Percentiles rank a stretch among this genome's conserved stretches.
phyloP scores from a whole-genome alignment of 2,329 filamentous ascomycete genomes.

The Metarhizium robertsii region DNA sequence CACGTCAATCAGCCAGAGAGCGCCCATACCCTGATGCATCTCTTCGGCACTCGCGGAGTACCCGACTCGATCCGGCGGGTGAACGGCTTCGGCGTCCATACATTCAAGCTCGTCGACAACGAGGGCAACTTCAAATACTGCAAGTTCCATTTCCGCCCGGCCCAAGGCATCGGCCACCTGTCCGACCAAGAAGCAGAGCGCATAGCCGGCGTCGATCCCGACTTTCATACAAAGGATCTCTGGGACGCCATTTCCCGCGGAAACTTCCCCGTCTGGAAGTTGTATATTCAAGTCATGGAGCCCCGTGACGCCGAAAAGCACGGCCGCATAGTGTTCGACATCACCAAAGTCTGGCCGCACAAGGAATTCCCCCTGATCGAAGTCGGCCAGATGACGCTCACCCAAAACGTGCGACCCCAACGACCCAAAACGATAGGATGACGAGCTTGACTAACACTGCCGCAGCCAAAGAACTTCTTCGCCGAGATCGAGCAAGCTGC shows the following conservation, averaged over 20 bases:
- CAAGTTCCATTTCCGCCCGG: slow-evolving; percentile 39
- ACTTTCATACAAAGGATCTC: slow-evolving; percentile 31
- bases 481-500: slow-evolving; percentile 41
- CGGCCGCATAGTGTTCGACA: slow-evolving; percentile 57
- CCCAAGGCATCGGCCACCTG: slow-evolving; percentile 35
- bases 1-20: slow-evolving; percentile 23
- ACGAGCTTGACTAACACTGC: too few species aligned
- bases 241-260: slow-evolving; percentile 33
- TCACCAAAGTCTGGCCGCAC: slow-evolving; percentile 64
- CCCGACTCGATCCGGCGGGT: too few species aligned
- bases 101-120: slow-evolving; percentile 33
- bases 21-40: slow-evolving; percentile 27
- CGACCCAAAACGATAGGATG: too few species aligned
- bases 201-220: slow-evolving; percentile 37
- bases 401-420: slow-evolving; percentile 39
- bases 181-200: slow-evolving; percentile 26
- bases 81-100: slow-evolving; percentile 37
- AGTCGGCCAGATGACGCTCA: slow-evolving; percentile 58
- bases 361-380: slow-evolving; percentile 56
- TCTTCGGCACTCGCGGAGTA: too few species aligned
- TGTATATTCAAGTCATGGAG: slow-evolving; percentile 34
- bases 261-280: slow-evolving; percentile 29
- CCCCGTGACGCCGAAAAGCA: slow-evolving; percentile 37
- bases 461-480: slow-evolving; percentile 36
- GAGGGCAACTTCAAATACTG: slow-evolving; percentile 39